A percentile compares a stretch with the other conserved stretches of the same genome.
These are phyloP conservation scores for Knufia petricola DNA, from an alignment of 2,329 filamentous ascomycete genomes.

Conservation along the genomic window DNA sequence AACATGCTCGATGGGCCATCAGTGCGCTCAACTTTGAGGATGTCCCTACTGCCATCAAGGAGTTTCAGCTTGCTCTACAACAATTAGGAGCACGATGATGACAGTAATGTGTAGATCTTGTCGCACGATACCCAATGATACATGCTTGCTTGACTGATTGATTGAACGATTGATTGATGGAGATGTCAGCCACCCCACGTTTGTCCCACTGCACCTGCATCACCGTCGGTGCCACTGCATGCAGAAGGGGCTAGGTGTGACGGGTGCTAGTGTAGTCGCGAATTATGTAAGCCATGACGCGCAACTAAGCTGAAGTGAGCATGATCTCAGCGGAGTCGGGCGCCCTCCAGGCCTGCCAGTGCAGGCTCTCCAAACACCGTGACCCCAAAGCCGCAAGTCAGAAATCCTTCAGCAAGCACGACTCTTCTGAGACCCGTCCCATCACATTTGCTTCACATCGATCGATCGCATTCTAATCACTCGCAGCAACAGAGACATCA, in stretches of 20 bases:
- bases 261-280: no score
- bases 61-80: slow-evolving; percentile 66
- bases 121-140: neutral
- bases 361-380: neutral
- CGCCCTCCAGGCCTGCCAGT: no score
- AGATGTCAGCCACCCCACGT: neutral
- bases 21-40: slow-evolving; percentile 96
- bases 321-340: slow-evolving; percentile 3
- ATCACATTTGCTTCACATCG: slow-evolving; percentile 2
- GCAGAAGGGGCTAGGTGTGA: no score
- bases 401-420: neutral
- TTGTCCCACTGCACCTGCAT: no score
- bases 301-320: neutral
- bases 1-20: slow-evolving; percentile 94
- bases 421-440: neutral
- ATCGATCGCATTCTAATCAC: no score
- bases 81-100: slow-evolving; percentile 55
- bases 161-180: neutral
- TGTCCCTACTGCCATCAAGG: slow-evolving; percentile 76
- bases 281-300: neutral
- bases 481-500: no score
- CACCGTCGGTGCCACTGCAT: no score
- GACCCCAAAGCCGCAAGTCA: neutral
- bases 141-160: neutral
- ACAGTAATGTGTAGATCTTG: neutral